These are phyloP conservation scores for Picocystis sp. DNA, from an alignment of 163 green algal genomes.

Conservation along the genomic window DNA sequence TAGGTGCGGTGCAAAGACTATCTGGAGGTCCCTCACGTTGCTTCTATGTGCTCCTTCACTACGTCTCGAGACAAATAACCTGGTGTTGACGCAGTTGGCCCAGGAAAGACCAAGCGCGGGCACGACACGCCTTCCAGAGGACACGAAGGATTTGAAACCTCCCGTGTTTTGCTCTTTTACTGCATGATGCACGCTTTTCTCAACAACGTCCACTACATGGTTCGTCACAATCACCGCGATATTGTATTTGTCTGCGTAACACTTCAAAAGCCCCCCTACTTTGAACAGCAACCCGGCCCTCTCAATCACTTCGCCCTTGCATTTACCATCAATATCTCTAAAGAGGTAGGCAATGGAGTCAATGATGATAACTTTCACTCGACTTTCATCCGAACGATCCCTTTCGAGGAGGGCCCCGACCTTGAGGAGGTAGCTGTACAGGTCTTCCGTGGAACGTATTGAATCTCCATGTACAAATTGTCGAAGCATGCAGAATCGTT, in stretches of 20 bases:
- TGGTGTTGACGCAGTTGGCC: slow-evolving; percentile 50
- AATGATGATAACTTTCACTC: slow-evolving; percentile 45
- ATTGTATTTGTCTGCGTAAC: slow-evolving; percentile 6
- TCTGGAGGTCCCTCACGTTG: slow-evolving; percentile 1
- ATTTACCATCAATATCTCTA: slow-evolving; percentile 23
- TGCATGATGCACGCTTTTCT: slow-evolving; percentile 12
- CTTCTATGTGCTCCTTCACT: not conserved
- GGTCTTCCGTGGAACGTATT: not conserved
- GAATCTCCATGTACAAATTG: slow-evolving; percentile 1
- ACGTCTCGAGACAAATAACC: slow-evolving; percentile 39
- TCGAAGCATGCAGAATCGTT: slow-evolving; percentile 5
- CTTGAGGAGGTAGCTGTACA: not conserved
- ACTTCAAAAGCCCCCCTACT: slow-evolving; percentile 30
- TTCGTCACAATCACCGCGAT: slow-evolving; percentile 55
- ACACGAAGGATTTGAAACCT: slow-evolving; percentile 14
- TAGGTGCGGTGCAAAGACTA: slow-evolving; percentile 12
- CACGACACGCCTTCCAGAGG: slow-evolving; percentile 32
- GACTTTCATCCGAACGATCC: not conserved
- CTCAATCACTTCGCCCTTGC: slow-evolving; percentile 11
- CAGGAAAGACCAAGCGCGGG: slow-evolving; percentile 54
- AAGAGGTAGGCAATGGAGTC: slow-evolving; percentile 58
- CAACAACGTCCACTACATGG: slow-evolving; percentile 40
- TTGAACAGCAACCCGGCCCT: slow-evolving; percentile 32
- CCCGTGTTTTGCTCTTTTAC: not conserved
- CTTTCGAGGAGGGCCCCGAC: slow-evolving; percentile 3